Percentiles rank a stretch among this genome's conserved stretches.
Evolutionary conservation across 192 early-diverging fungal genomes (phyloP).

Genomic region (Coemansia sp.): DNA sequence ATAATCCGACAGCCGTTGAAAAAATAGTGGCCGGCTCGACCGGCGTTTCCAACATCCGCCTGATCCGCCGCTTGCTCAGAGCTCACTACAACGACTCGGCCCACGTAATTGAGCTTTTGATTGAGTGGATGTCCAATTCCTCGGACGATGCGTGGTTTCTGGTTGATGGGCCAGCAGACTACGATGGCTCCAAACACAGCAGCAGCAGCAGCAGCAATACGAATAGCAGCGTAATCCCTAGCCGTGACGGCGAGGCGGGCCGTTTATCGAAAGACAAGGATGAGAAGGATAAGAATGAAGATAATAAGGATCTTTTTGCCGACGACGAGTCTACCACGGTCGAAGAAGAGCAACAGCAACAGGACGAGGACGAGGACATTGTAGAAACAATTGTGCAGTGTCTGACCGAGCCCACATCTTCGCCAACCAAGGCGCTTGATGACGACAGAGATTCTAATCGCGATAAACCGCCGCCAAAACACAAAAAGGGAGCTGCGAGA

Average conservation of each 20-base stretch:
- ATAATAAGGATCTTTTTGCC: background rate
- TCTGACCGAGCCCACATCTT: background rate
- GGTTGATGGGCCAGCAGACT: conserved; percentile 22
- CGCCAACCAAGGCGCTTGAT: background rate
- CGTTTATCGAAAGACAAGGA: background rate
- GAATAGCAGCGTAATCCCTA: background rate
- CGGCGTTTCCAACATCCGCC: conserved; percentile 45
- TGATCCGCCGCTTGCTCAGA: conserved; percentile 54
- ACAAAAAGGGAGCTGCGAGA: conserved; percentile 3
- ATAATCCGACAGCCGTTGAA: conserved; percentile 45
- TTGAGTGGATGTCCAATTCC: conserved; percentile 42
- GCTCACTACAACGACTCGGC: conserved; percentile 48
- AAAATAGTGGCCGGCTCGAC: conserved; percentile 58
- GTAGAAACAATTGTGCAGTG: background rate
- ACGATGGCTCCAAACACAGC: conserved; percentile 31
- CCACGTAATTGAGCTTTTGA: conserved; percentile 57
- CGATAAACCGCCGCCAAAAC: background rate
- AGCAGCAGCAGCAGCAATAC: too few species aligned
- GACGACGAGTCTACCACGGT: background rate
- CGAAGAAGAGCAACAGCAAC: too few species aligned
- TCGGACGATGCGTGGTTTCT: conserved; percentile 21
- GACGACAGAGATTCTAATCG: background rate
- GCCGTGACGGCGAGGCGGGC: background rate
- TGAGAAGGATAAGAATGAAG: background rate
- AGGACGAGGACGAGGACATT: background rate